Percentiles rank a stretch among this genome's conserved stretches.
Evolutionary conservation across 2,329 filamentous ascomycete genomes (phyloP).

Genomic region (Sphaerulina musiva): DNA sequence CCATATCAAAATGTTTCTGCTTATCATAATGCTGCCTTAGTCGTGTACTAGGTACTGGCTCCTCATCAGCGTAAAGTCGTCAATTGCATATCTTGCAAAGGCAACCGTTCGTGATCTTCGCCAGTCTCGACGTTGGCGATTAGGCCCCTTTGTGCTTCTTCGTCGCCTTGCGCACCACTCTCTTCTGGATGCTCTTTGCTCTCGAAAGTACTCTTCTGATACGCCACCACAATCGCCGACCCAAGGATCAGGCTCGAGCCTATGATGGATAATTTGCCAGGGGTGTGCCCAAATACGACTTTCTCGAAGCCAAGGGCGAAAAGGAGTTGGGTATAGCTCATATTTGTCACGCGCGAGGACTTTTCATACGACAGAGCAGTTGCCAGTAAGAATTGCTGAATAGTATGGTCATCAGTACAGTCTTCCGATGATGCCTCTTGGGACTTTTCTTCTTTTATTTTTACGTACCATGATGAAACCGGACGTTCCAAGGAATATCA

Average conservation of each 20-base stretch:
- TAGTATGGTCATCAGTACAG: background rate
- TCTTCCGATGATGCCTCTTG: background rate
- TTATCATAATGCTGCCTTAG: too few relatives aligned
- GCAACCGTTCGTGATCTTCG: slow-evolving; percentile 9
- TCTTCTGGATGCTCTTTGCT: slow-evolving; percentile 12
- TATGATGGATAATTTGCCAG: slow-evolving; percentile 51
- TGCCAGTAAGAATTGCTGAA: slow-evolving; percentile 71
- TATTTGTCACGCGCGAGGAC: slow-evolving; percentile 55
- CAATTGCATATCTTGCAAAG: background rate
- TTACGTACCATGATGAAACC: slow-evolving; percentile 64
- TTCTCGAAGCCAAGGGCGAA: slow-evolving; percentile 61
- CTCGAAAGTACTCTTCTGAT: slow-evolving; percentile 38
- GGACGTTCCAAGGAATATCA: slow-evolving; percentile 62
- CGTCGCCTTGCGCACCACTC: slow-evolving; percentile 15
- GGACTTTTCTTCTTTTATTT: too few relatives aligned
- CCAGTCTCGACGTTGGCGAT: slow-evolving; percentile 14
- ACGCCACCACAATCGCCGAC: slow-evolving; percentile 58
- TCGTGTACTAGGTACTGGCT: too few relatives aligned
- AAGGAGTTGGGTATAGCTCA: slow-evolving; percentile 65
- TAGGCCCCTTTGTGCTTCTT: slow-evolving; percentile 24
- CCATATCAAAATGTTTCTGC: too few relatives aligned
- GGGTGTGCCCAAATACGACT: slow-evolving; percentile 55
- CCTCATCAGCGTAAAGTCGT: background rate
- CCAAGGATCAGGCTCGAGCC: slow-evolving; percentile 60
- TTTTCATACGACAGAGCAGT: slow-evolving; percentile 67